Evolutionary conservation across 1,284 basidiomycete genomes (phyloP).

Genomic region (Fomitiporia mediterranea): DNA sequence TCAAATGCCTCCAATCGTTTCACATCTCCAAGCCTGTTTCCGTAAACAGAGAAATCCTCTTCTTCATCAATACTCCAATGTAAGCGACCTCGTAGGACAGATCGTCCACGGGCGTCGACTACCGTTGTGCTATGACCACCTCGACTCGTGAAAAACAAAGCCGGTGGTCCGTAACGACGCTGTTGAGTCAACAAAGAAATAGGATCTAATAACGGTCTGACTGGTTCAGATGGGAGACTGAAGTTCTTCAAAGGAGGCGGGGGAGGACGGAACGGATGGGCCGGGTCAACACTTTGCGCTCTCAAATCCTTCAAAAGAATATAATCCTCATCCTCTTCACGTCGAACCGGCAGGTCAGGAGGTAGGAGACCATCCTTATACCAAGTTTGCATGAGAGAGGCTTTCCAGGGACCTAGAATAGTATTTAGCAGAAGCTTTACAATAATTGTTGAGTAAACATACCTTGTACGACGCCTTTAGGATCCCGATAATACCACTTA

Average conservation of each 20-base stretch:
- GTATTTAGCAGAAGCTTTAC: conserved; percentile 12
- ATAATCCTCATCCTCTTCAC: conserved; percentile 67
- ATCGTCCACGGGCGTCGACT: conserved; percentile 76
- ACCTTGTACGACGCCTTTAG: conserved; percentile 75
- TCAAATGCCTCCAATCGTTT: conserved; percentile 77
- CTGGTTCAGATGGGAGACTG: conserved; percentile 29
- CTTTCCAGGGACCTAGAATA: conserved; percentile 70
- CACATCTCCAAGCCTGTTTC: conserved; percentile 65
- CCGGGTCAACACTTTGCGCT: conserved; percentile 69
- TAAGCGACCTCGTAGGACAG: conserved; percentile 74
- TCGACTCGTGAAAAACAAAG: conserved; percentile 80
- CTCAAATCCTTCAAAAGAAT: conserved; percentile 66
- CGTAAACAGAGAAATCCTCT: conserved; percentile 34
- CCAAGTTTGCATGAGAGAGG: conserved; percentile 81
- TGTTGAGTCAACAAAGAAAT: conserved; percentile 80
- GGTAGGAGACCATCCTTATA: conserved; percentile 76
- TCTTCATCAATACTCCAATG: conserved; percentile 67
- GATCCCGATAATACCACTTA: conserved; percentile 77
- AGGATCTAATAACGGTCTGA: conserved; percentile 64
- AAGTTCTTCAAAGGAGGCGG: conserved; percentile 34
- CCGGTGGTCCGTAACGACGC: conserved; percentile 78
- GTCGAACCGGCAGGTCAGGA: conserved; percentile 70
- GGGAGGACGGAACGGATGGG: conserved; percentile 62
- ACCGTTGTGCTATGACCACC: conserved; percentile 81
- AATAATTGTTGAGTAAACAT: conserved; percentile 17